These are phyloP conservation scores for Hydnum rufescens DNA, from an alignment of 768 basidiomycete species.

Conservation along the genomic window DNA sequence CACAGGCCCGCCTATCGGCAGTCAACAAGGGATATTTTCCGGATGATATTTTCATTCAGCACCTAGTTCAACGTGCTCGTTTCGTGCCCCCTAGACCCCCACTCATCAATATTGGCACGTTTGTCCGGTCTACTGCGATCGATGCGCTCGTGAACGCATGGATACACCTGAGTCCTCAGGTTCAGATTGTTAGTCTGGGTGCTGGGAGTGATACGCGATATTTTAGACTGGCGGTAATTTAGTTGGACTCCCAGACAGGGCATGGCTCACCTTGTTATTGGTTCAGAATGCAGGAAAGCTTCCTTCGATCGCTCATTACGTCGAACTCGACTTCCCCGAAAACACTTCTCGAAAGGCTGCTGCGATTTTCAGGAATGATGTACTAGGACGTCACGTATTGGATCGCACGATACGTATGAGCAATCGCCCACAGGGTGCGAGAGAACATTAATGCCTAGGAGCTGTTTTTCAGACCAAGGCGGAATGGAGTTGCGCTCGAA, in stretches of 20 bases:
- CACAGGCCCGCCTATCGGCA: constrained; percentile 71
- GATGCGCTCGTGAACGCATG: constrained; percentile 56
- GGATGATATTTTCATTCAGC: constrained; percentile 45
- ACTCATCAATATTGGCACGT: constrained; percentile 89
- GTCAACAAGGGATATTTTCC: constrained; percentile 55
- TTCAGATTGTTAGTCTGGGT: constrained; percentile 87
- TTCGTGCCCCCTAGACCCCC: constrained; percentile 47
- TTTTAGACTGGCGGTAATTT: constrained; percentile 63
- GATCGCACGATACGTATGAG: not conserved
- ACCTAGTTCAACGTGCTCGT: constrained; percentile 49
- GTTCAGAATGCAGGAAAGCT: constrained; percentile 21
- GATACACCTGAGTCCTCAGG: constrained; percentile 28
- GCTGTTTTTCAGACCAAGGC: constrained; percentile 28
- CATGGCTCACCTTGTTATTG: no score
- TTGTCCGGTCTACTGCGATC: constrained; percentile 60
- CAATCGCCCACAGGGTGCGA: not conserved
- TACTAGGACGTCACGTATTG: constrained; percentile 17
- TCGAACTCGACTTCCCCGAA: constrained; percentile 85
- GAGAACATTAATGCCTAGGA: not conserved
- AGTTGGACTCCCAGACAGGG: not conserved
- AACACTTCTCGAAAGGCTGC: constrained; percentile 68
- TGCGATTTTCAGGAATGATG: constrained; percentile 49
- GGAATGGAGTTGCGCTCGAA: constrained; percentile 37
- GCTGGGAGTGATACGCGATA: constrained; percentile 92
- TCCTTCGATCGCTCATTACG: constrained; percentile 25